These are phyloP conservation scores for Boechera stricta DNA, from an alignment of 345 rosid genomes.

Conservation along the genomic window DNA sequence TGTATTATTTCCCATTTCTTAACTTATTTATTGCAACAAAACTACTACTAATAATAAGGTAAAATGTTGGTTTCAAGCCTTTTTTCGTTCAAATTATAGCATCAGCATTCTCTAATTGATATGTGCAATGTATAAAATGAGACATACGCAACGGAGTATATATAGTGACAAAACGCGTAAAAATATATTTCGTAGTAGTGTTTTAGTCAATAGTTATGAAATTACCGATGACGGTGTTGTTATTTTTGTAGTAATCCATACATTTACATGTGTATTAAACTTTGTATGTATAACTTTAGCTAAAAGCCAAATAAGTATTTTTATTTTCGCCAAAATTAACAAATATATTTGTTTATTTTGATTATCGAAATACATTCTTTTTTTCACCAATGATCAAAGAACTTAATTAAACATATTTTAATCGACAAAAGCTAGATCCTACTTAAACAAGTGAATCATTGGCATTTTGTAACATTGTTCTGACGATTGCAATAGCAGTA, in stretches of 20 bases:
- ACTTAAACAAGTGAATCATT: neutral
- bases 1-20: neutral
- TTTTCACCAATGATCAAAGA: neutral
- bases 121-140: neutral
- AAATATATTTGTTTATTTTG: neutral
- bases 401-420: neutral
- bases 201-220: neutral
- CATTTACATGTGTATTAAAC: neutral
- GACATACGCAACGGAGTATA: neutral
- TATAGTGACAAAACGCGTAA: too few relatives aligned
- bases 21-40: too few relatives aligned
- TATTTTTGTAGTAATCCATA: neutral
- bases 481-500: slow-evolving; percentile 8
- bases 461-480: slow-evolving; percentile 17
- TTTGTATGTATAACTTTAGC: neutral
- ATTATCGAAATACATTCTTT: too few relatives aligned
- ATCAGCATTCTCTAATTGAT: neutral
- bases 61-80: neutral
- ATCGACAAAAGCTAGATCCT: neutral
- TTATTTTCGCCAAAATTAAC: neutral
- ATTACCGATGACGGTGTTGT: neutral
- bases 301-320: neutral
- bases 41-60: too few relatives aligned
- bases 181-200: too few relatives aligned
- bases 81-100: neutral